These are phyloP conservation scores for Pseudomonodictys pantanalensis DNA, from an alignment of 495 filamentous ascomycete species.

Conservation along the genomic window DNA sequence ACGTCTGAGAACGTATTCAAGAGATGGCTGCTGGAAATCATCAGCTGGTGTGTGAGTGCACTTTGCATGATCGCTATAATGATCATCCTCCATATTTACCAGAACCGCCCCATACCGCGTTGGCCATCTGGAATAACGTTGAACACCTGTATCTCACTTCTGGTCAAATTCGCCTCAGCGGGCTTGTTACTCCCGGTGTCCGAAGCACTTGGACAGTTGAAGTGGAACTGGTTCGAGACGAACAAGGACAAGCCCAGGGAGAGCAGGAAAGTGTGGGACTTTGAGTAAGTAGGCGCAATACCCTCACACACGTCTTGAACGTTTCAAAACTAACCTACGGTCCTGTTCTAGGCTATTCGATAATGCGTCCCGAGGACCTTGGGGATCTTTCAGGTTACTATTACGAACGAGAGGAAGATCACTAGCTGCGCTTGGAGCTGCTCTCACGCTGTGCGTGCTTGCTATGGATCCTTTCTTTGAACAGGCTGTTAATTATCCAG, in stretches of 20 bases:
- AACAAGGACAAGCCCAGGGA: conserved; percentile 4
- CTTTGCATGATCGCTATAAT: conserved; percentile 26
- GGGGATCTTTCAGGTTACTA: conserved; percentile 11
- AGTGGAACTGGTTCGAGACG: background rate
- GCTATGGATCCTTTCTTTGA: conserved; percentile 12
- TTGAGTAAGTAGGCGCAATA: background rate
- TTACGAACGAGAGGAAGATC: conserved; percentile 12
- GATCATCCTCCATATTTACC: background rate
- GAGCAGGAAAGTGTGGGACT: conserved; percentile 13
- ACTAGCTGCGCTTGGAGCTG: conserved; percentile 3
- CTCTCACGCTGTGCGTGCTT: conserved; percentile 6
- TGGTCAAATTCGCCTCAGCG: conserved; percentile 6
- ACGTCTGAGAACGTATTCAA: background rate
- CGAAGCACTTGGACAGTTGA: conserved; percentile 13
- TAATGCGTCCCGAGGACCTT: conserved; percentile 5
- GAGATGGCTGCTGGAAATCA: background rate
- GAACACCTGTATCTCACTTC: conserved; percentile 6
- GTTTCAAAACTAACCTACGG: background rate
- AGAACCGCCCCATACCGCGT: background rate
- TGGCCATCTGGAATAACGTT: conserved; percentile 12
- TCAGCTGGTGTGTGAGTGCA: background rate
- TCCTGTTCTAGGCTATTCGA: conserved; percentile 9
- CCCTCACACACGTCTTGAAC: background rate
- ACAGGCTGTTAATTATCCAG: conserved; percentile 4
- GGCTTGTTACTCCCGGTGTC: conserved; percentile 8